Evolutionary conservation across 345 rosid genomes (phyloP).

Genomic region (Clausena lansium): DNA sequence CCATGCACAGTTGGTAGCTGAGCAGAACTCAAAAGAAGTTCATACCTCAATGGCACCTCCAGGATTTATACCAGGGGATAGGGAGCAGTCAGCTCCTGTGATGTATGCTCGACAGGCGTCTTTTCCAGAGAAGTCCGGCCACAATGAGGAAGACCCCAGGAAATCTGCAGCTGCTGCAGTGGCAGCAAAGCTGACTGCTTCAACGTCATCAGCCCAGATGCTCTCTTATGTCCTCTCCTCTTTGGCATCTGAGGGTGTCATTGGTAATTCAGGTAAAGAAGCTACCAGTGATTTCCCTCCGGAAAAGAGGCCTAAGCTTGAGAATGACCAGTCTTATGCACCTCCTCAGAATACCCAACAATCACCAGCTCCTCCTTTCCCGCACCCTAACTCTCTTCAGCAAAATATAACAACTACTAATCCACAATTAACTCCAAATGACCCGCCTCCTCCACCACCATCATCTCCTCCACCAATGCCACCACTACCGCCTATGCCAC

Average conservation of each 20-base stretch:
- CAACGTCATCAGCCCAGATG: constrained; percentile 49
- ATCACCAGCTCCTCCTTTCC: constrained; percentile 27
- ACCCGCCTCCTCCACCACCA: constrained; percentile 57
- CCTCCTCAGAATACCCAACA: constrained; percentile 41
- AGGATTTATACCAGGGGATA: constrained; percentile 26
- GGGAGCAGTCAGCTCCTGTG: constrained; percentile 38
- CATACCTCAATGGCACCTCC: constrained; percentile 28
- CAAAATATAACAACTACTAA: constrained; percentile 21
- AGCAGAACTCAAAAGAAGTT: constrained; percentile 30
- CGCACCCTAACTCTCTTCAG: constrained; percentile 34
- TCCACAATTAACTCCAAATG: constrained; percentile 34
- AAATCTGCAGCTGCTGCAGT: constrained; percentile 48
- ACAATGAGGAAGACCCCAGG: constrained; percentile 32
- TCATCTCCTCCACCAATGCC: constrained; percentile 52
- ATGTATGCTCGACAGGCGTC: constrained; percentile 32
- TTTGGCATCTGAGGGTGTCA: constrained; percentile 82
- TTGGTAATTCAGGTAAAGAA: constrained; percentile 48
- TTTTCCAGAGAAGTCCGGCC: constrained; percentile 31
- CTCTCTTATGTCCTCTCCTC: constrained; percentile 92
- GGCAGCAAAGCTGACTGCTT: constrained; percentile 20
- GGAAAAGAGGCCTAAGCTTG: constrained; percentile 77
- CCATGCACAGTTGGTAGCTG: constrained; percentile 19
- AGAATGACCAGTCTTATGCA: constrained; percentile 49
- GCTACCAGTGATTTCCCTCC: constrained; percentile 46
- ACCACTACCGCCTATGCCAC: constrained; percentile 53